Evolutionary conservation across 257 asterid genomes (phyloP).

Genomic region (Misopates orontium): DNA sequence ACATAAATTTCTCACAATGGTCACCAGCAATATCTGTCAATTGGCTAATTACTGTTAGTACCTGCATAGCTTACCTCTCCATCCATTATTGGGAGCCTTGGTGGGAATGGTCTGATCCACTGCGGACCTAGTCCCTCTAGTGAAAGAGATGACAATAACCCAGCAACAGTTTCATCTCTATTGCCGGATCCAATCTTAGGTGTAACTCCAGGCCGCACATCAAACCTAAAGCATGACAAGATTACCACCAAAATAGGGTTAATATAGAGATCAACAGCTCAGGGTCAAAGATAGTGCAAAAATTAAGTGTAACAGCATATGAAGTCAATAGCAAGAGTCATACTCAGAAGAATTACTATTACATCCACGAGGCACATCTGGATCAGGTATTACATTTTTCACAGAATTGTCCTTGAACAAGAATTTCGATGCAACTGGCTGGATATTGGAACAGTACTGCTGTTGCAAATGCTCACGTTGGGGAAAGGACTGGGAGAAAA

Average conservation of each 20-base stretch:
- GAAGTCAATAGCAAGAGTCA: conserved; percentile 33
- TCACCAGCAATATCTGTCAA: neutral
- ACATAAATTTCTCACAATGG: conserved; percentile 15
- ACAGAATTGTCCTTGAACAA: conserved; percentile 60
- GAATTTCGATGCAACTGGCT: conserved; percentile 50
- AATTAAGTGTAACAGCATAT: conserved; percentile 23
- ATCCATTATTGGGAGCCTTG: conserved; percentile 80
- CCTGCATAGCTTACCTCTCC: conserved; percentile 69
- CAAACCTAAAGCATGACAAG: conserved; percentile 63
- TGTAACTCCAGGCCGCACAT: conserved; percentile 69
- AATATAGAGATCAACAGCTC: conserved; percentile 9
- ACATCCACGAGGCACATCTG: conserved; percentile 90
- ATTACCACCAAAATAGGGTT: conserved; percentile 21
- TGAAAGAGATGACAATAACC: conserved; percentile 63
- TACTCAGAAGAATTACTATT: conserved; percentile 84
- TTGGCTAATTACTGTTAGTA: conserved; percentile 24
- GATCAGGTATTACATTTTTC: conserved; percentile 71
- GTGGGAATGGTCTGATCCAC: conserved; percentile 93
- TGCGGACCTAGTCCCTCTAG: conserved; percentile 77
- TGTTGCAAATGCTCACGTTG: conserved; percentile 76
- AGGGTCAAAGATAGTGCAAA: conserved; percentile 6
- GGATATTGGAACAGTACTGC: conserved; percentile 58
- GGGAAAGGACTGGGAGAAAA: conserved; percentile 59
- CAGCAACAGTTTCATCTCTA: conserved; percentile 73
- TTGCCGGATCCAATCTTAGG: conserved; percentile 84